Conservation (phyloP, 1,284 basidiomycete genomes). For the Ceratobasidium sp. region DNA sequence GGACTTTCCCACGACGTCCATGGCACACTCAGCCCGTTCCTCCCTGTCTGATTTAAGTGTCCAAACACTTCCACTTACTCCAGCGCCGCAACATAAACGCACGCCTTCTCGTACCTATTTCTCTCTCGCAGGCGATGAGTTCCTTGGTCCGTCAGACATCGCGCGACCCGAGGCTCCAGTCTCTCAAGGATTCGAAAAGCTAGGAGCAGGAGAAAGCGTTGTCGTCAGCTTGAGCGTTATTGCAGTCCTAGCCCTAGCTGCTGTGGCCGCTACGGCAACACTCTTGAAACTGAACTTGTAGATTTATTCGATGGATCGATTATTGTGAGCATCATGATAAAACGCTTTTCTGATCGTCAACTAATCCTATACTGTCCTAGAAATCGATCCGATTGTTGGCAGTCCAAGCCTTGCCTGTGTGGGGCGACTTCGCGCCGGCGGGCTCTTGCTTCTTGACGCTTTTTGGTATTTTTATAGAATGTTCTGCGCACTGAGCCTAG, state of each 20-base stretch:
- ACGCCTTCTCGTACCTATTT: constrained; percentile 32
- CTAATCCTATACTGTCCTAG: too few species aligned
- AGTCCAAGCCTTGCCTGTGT: too few species aligned
- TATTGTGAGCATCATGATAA: too few species aligned
- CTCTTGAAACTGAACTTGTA: constrained; percentile 27
- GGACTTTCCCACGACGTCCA: constrained; percentile 4
- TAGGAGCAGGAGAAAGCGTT: constrained; percentile 28
- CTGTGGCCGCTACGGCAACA: constrained; percentile 22
- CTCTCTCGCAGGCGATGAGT: constrained; percentile 15
- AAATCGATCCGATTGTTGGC: too few species aligned
- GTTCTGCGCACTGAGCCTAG: too few species aligned
- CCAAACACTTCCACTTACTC: constrained; percentile 36
- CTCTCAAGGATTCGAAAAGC: constrained; percentile 19
- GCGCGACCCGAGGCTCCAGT: not conserved
- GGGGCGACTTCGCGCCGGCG: too few species aligned
- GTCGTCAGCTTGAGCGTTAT: constrained; percentile 23
- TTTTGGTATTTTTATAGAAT: too few species aligned
- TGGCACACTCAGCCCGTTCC: constrained; percentile 30
- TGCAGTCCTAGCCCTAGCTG: constrained; percentile 16
- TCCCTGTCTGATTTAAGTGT: constrained; percentile 36
- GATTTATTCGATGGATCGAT: too few species aligned
- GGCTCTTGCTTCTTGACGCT: too few species aligned
- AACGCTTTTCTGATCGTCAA: too few species aligned
- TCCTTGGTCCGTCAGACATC: not conserved
- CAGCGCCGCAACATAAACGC: constrained; percentile 21